Percentiles rank a stretch among this genome's conserved stretches.
Evolutionary conservation across 176 grass and related monocot genomes (phyloP).

Genomic region (Pontederia crassipes): DNA sequence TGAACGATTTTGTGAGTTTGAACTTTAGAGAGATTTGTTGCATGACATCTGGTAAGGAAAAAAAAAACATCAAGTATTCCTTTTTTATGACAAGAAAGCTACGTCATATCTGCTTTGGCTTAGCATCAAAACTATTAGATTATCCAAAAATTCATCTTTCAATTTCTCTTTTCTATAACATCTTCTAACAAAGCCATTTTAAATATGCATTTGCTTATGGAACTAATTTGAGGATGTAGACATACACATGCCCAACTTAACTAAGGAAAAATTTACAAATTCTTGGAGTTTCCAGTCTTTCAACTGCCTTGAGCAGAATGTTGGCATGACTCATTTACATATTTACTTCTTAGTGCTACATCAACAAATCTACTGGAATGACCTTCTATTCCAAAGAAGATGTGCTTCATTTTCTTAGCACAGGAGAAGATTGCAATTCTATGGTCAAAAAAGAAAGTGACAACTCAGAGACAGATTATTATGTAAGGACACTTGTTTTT

Average conservation of each 20-base stretch:
- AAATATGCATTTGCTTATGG: too few relatives aligned
- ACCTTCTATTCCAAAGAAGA: conserved; percentile 14
- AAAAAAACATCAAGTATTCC: too few relatives aligned
- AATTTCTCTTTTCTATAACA: too few relatives aligned
- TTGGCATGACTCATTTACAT: neutral
- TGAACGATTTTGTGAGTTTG: too few relatives aligned
- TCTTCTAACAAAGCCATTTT: too few relatives aligned
- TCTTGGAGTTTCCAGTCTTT: neutral
- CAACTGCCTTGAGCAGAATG: neutral
- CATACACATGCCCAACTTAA: neutral
- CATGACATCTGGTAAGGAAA: too few relatives aligned
- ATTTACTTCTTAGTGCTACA: conserved; percentile 1
- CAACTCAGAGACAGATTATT: neutral
- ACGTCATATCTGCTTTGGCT: too few relatives aligned
- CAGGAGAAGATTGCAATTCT: neutral
- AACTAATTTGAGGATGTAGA: neutral
- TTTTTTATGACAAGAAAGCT: too few relatives aligned
- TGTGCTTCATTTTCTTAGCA: conserved; percentile 6
- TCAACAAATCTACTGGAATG: conserved; percentile 3
- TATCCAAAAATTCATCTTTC: too few relatives aligned
- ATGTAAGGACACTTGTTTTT: conserved; percentile 2
- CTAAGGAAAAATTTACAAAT: neutral
- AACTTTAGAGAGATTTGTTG: too few relatives aligned
- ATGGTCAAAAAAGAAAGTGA: neutral
- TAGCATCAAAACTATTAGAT: too few relatives aligned